Evolutionary conservation across 805 yeast species (phyloP), one percentile per base, ranked within the genome.

Genomic region (Pachysolen tannophilus): DNA sequence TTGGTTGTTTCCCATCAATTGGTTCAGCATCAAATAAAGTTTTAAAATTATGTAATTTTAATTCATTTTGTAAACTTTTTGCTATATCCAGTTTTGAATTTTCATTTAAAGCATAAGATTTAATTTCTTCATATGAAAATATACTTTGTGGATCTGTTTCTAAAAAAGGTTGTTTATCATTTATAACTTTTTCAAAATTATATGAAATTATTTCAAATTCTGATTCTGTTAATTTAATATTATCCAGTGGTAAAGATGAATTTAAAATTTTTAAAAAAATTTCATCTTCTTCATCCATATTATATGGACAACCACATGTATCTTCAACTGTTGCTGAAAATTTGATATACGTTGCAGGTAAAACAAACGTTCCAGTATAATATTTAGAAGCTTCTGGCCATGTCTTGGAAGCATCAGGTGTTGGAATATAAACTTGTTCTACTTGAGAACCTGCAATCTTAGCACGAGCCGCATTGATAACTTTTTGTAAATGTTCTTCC

Each of bases 301-400:
- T 79, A 58, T 88, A 92, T 14, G 77, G 77, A 30, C 82, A 76
- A 1, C 97, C 96, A 14, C 77, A 68, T 16, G 94, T 83, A 53
- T 92, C 97, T 51, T 92, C 97, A n/a, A 90, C 92, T 0, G 96
- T 90, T 5, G 95, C 94, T 28, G 94, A 82, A 47, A 84, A 84
- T 47, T 86, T 81, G 38, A 92, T 83, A 53, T 87, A 90, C 8
- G 82, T 67, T 15, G 75, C 75, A 1, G 97, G 95, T 42, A 77
- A 79, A 3, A 55, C 55, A 56, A 83, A 90, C 17, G 64, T 58
- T 24, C 82, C 81, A 13, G 60, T 60, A 54, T 92, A 92, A 57
- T 72, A 87, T 45, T 78, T 71, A 6, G 63, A 48, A 26, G 85
- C 94, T 17, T 84, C 95, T 3, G 62, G 56, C 96, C 96, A 88